Conservation (phyloP, 73 alveolate species). For the Durusdinium trenchii region DNA sequence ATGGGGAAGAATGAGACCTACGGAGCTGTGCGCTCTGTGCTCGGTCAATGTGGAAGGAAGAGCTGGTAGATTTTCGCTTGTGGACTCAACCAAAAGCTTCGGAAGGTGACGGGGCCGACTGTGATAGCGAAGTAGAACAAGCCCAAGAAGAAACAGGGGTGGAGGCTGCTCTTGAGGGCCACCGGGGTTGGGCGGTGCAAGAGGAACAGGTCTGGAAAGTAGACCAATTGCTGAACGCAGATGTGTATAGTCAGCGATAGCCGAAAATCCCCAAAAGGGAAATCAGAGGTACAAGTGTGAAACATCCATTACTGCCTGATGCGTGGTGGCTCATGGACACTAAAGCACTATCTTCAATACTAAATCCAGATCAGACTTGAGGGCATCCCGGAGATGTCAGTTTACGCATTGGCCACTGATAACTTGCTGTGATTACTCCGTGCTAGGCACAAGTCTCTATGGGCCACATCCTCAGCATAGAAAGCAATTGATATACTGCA, state of each 20-base stretch:
- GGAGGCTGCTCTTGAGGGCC: neutral
- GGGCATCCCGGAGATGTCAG: neutral
- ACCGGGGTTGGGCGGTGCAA: neutral
- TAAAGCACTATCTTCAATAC: neutral
- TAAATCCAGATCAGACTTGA: neutral
- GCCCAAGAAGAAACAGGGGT: neutral
- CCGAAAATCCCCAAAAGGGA: neutral
- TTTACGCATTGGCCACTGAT: constrained; percentile 2
- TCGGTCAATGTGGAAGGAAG: constrained; percentile 36
- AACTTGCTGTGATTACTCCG: constrained; percentile 29
- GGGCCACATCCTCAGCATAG: no score
- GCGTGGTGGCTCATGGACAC: constrained; percentile 27
- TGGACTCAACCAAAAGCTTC: neutral
- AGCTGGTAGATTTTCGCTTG: neutral
- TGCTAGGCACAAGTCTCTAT: no score
- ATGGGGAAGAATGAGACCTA: constrained; percentile 28
- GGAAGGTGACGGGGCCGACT: neutral
- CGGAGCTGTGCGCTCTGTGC: constrained; percentile 7
- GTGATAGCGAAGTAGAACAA: neutral
- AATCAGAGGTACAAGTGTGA: constrained; percentile 4
- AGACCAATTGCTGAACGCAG: neutral
- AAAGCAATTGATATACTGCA: no score
- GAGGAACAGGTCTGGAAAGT: neutral
- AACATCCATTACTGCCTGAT: neutral
- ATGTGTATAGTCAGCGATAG: neutral